These are phyloP conservation scores for Ophiorrhiza pumila DNA, from an alignment of 257 asterid genomes.

Conservation along the genomic window DNA sequence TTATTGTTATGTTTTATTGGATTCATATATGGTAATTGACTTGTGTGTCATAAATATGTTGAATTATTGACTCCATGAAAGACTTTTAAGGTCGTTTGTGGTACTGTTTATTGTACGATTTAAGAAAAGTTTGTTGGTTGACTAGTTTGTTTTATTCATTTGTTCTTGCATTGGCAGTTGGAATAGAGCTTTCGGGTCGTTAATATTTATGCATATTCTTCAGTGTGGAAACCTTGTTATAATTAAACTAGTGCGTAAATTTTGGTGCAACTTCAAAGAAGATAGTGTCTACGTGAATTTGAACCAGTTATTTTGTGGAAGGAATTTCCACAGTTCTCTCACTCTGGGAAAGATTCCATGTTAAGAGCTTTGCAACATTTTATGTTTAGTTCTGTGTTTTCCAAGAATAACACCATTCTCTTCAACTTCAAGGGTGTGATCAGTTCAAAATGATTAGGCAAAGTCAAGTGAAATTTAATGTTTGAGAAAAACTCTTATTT, in stretches of 20 bases:
- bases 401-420: neutral
- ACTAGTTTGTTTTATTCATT: neutral
- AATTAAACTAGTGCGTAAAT: neutral
- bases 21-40: conserved; percentile 10
- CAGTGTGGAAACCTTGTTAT: neutral
- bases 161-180: neutral
- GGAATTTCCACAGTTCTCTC: neutral
- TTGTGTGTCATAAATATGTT: no score
- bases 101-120: neutral
- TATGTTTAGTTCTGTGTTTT: neutral
- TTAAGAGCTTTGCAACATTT: neutral
- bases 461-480: no score
- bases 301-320: neutral
- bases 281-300: neutral
- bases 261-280: neutral
- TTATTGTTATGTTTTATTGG: conserved; percentile 3
- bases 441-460: neutral
- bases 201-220: neutral
- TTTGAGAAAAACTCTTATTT: no score
- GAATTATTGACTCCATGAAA: no score
- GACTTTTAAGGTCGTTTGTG: neutral
- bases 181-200: neutral
- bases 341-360: neutral
- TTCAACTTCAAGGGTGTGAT: conserved; percentile 1
- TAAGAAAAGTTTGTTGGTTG: neutral